Evolutionary conservation across 805 yeast species (phyloP).

Genomic region (Debaryomyces prosopidis): DNA sequence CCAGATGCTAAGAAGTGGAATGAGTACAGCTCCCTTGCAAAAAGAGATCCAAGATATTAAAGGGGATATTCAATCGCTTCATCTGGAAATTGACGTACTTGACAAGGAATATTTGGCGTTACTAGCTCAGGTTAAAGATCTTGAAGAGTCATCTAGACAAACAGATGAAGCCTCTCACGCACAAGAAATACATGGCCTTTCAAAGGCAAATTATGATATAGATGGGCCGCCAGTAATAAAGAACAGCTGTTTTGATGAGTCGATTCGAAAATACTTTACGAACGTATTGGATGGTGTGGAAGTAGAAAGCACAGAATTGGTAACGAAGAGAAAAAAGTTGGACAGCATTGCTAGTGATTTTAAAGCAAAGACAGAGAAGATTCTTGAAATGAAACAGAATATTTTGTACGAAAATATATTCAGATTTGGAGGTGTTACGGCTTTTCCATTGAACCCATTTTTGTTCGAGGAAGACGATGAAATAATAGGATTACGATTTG

Average conservation of each 20-base stretch:
- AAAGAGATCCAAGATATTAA: constrained; percentile 16
- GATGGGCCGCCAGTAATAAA: constrained; percentile 19
- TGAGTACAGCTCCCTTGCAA: constrained; percentile 5
- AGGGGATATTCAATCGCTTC: constrained; percentile 20
- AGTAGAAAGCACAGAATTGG: background rate
- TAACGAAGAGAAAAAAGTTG: constrained; percentile 4
- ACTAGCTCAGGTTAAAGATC: constrained; percentile 9
- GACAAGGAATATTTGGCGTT: constrained; percentile 10
- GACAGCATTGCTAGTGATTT: constrained; percentile 2
- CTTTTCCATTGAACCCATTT: constrained; percentile 47
- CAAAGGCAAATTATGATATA: background rate
- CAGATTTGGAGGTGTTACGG: constrained; percentile 51
- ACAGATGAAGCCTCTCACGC: background rate
- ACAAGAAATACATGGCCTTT: background rate
- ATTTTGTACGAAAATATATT: constrained; percentile 48
- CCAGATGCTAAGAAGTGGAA: background rate
- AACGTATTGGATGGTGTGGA: background rate
- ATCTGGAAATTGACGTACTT: constrained; percentile 16
- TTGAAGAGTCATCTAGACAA: constrained; percentile 6
- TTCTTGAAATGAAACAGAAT: constrained; percentile 22
- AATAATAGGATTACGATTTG: constrained; percentile 53
- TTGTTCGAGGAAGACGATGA: constrained; percentile 27
- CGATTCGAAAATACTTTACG: constrained; percentile 23
- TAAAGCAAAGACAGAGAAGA: constrained; percentile 3
- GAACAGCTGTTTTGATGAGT: constrained; percentile 31